Conservation (phyloP, 768 basidiomycete species). For the Crepidotus variabilis region DNA sequence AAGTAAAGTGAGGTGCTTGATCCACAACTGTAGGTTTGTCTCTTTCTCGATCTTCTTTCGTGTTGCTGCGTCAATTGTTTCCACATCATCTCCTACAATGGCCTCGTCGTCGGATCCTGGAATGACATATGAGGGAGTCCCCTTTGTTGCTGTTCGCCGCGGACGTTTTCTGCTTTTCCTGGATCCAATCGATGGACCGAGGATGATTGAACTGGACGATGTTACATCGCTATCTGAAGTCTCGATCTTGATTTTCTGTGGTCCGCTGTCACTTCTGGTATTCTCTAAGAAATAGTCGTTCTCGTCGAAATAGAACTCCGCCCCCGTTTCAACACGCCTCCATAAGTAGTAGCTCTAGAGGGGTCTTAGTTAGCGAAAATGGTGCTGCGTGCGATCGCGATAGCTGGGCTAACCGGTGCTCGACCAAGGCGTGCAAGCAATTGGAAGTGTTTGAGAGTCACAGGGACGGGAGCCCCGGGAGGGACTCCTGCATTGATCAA, state of each 20-base stretch:
- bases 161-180: constrained; percentile 48
- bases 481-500: neutral
- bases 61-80: constrained; percentile 26
- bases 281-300: constrained; percentile 55
- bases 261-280: constrained; percentile 12
- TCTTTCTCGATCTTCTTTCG: constrained; percentile 34
- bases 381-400: neutral
- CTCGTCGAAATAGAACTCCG: constrained; percentile 67
- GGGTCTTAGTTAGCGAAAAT: neutral
- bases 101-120: constrained; percentile 73
- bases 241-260: constrained; percentile 40
- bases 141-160: constrained; percentile 49
- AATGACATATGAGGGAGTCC: constrained; percentile 56
- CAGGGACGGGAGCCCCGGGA: constrained; percentile 44
- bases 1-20: constrained; percentile 58
- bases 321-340: constrained; percentile 59
- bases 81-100: constrained; percentile 33
- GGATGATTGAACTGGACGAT: constrained; percentile 18
- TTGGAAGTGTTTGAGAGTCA: constrained; percentile 76
- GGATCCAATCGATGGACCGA: constrained; percentile 15
- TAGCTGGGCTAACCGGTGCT: constrained; percentile 42
- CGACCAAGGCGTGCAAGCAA: constrained; percentile 66
- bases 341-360: constrained; percentile 50
- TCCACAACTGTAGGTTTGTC: constrained; percentile 59
- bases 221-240: constrained; percentile 25